Base-by-base conservation (phyloP, 345 rosid species). In the Melaleuca quinquenervia region DNA sequence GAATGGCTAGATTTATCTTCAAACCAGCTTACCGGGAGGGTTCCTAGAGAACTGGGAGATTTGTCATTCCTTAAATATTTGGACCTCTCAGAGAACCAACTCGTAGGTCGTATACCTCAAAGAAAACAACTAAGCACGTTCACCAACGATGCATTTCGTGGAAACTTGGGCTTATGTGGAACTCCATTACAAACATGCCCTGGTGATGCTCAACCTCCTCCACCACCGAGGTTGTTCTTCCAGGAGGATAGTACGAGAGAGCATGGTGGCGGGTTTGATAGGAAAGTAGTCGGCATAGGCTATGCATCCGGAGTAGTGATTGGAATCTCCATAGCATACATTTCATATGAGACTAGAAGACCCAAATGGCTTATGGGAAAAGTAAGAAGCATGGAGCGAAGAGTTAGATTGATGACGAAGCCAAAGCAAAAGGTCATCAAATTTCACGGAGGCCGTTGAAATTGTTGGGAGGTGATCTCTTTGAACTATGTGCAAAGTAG, bases 81-180 rank as follows among this genome's bases (percentile, higher is more conserved):
- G 41, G 13, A 78, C 51, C 82, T 78, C 82, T 78, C 27, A 41
- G 1, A 13, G 3, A 78, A 78, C 27, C 49, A 78, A 41, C 51
- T 78, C 32, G 52, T 27, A 0, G 86, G 87, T 0, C n/a, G 6
- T 1, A 87, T 92, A 53, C 91, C 93, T 29, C 11, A 27, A 60
- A 10, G 27, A 2, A 60, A 60, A 10, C 74, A 27, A 6, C 1
- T 60, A 0, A 60, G 41, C 41, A 60, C 41, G 13, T 60, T 60
- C 21, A 27, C 0, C 0, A 60, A 8, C 0, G 1, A 60, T 18
- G 13, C 36, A 60, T 60, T 60, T 60, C 2, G 1, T 27, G 74
- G 74, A n/a, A 60, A 27, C 0, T 2, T 13, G 0, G 74, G 74
- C 9, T 60, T 60, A 60, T 13, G 10, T 14, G 70, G 18, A n/a